A percentile compares a stretch with the other conserved stretches of the same genome.
Conservation (phyloP, 352 stramenopile genomes). For the Globisporangium mamillatum region DNA sequence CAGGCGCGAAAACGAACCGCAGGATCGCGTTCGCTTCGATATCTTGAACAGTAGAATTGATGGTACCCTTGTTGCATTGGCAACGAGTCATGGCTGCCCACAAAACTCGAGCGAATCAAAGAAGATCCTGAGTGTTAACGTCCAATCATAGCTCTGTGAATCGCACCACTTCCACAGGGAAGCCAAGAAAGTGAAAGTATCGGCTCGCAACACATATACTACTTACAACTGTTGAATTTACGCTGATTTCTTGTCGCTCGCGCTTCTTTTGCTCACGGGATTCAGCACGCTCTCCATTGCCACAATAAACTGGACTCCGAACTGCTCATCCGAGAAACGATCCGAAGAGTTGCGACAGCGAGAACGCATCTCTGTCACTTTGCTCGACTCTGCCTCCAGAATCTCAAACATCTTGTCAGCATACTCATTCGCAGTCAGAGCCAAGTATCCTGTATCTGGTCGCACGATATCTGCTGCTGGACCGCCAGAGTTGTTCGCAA, state of each 20-base stretch:
- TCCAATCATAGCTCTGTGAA: not conserved
- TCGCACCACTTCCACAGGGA: not conserved
- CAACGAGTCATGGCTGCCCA: not conserved
- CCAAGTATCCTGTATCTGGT: slow-evolving; percentile 75
- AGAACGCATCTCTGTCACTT: slow-evolving; percentile 39
- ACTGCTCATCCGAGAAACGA: slow-evolving; percentile 75
- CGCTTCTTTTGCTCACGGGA: slow-evolving; percentile 5
- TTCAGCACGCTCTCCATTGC: slow-evolving; percentile 35
- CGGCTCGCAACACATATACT: slow-evolving; percentile 1
- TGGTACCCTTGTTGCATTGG: not conserved
- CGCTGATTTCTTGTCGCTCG: slow-evolving; percentile 3
- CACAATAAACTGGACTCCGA: slow-evolving; percentile 59
- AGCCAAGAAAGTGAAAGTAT: not conserved
- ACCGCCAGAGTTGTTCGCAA: slow-evolving; percentile 98
- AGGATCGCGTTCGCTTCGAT: not conserved
- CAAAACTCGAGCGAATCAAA: not conserved
- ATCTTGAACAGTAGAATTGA: no score
- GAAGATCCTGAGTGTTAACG: not conserved
- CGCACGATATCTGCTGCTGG: slow-evolving; percentile 93
- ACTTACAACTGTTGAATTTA: not conserved
- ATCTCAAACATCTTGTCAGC: slow-evolving; percentile 72
- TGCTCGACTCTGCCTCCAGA: slow-evolving; percentile 32
- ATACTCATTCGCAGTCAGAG: slow-evolving; percentile 87
- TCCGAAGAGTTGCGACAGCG: slow-evolving; percentile 42
- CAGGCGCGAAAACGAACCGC: not conserved